Evolutionary conservation across 2,329 filamentous ascomycete species (phyloP).

Genomic region (Ambrosiella xylebori): DNA sequence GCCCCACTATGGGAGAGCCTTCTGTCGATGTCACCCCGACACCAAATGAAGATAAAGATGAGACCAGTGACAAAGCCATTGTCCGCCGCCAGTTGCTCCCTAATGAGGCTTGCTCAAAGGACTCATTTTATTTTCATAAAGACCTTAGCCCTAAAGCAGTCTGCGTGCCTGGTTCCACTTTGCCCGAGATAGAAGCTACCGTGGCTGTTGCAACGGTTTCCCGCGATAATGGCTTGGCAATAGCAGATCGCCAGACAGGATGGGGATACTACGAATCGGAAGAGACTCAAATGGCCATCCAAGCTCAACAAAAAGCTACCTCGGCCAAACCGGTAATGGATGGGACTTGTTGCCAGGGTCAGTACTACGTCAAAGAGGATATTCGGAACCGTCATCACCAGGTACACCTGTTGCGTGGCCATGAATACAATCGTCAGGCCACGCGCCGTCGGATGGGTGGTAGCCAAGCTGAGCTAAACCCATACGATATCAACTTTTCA

Average conservation of each 20-base stretch:
- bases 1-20: too few relatives aligned
- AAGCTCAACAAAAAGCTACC: background rate
- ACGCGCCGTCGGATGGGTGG: background rate
- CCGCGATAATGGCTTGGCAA: background rate
- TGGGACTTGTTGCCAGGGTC: background rate
- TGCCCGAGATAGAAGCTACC: background rate
- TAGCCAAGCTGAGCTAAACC: background rate
- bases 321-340: background rate
- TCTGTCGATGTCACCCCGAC: too few relatives aligned
- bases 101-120: background rate
- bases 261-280: background rate
- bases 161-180: background rate
- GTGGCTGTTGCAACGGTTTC: background rate
- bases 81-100: background rate
- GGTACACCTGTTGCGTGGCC: background rate
- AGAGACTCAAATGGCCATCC: background rate
- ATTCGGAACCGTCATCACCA: background rate
- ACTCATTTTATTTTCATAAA: background rate
- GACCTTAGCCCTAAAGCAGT: background rate
- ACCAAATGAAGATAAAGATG: background rate
- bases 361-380: background rate
- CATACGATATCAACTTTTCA: background rate
- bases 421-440: background rate
- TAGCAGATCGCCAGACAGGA: background rate
- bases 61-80: background rate